phyloP scores from a whole-genome alignment of 192 early-diverging fungal genomes.

The Coemansia sp. region DNA sequence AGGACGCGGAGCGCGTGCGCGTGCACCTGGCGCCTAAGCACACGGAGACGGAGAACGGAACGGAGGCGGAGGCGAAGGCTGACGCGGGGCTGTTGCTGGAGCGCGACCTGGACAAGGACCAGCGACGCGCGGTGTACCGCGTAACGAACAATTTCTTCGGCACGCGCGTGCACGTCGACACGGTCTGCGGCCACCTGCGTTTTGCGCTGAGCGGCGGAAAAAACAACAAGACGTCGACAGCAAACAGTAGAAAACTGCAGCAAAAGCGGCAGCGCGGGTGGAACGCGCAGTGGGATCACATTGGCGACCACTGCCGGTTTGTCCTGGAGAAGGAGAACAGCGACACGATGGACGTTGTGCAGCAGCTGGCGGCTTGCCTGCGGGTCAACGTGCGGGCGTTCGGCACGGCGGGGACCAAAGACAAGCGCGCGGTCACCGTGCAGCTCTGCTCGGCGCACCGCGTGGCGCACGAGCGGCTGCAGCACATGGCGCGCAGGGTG shows the following conservation, averaged over 20 bases:
- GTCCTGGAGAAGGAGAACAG: conserved; percentile 88
- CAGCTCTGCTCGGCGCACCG: conserved; percentile 75
- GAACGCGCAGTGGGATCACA: conserved; percentile 51
- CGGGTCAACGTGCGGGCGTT: conserved; percentile 52
- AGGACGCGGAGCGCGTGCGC: conserved; percentile 20
- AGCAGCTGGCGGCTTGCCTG: conserved; percentile 32
- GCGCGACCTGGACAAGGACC: conserved; percentile 32
- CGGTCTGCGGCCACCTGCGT: conserved; percentile 33
- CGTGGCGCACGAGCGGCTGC: conserved; percentile 43
- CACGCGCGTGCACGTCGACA: conserved; percentile 33
- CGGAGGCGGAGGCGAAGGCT: conserved; percentile 7
- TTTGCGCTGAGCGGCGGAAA: conserved; percentile 17
- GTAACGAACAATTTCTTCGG: conserved; percentile 53
- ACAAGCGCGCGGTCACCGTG: conserved; percentile 84
- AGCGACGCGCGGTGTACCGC: conserved; percentile 38
- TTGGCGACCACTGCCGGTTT: conserved; percentile 81
- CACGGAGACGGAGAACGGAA: background rate
- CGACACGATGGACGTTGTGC: conserved; percentile 87
- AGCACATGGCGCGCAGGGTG: conserved; percentile 15
- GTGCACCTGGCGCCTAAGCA: conserved; percentile 17
- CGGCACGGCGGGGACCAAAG: conserved; percentile 92
- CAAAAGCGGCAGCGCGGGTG: conserved; percentile 11
- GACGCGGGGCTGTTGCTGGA: conserved; percentile 24
- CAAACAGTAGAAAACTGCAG: conserved; percentile 1
- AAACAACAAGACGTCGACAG: background rate